These are phyloP conservation scores for Pseudozyma sp. DNA, from an alignment of 1,284 basidiomycete species.

Conservation along the genomic window DNA sequence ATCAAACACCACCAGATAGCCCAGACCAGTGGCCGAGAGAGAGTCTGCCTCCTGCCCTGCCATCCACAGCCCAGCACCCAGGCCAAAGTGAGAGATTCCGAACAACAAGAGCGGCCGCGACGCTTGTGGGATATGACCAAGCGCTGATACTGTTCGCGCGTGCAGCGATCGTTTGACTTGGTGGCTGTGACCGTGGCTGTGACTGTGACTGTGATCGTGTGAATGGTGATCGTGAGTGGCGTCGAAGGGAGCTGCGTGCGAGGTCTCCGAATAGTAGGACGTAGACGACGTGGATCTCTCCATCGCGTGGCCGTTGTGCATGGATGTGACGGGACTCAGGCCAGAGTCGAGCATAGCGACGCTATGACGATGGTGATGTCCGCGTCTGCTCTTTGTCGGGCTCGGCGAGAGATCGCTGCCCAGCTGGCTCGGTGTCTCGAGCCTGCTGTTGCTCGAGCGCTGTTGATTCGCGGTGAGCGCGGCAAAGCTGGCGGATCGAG, in stretches of 20 bases:
- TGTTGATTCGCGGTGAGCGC: constrained; percentile 23
- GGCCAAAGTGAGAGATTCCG: constrained; percentile 70
- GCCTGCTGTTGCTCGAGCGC: constrained; percentile 6
- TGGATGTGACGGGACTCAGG: constrained; percentile 27
- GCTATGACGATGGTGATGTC: constrained; percentile 59
- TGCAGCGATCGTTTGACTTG: constrained; percentile 27
- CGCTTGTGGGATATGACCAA: constrained; percentile 67
- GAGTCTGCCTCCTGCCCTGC: constrained; percentile 90
- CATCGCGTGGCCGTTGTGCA: constrained; percentile 31
- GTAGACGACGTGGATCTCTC: constrained; percentile 31
- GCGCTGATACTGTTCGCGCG: constrained; percentile 30
- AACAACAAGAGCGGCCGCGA: constrained; percentile 70
- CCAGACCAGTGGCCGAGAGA: constrained; percentile 85
- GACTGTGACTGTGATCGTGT: constrained; percentile 9
- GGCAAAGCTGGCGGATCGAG: constrained; percentile 43
- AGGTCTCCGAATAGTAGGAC: constrained; percentile 31
- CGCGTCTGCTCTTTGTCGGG: constrained; percentile 48
- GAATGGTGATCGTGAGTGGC: constrained; percentile 6
- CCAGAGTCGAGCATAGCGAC: constrained; percentile 52
- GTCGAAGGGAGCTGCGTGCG: constrained; percentile 6
- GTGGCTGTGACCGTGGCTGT: constrained; percentile 15
- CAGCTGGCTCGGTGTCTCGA: constrained; percentile 14
- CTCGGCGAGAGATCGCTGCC: constrained; percentile 40
- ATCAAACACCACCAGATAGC: constrained; percentile 97
- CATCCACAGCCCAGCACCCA: constrained; percentile 81